Evolutionary conservation across 306 rosid genomes (phyloP), one percentile per base, ranked within the genome.

Genomic region (Acmispon strigosus): DNA sequence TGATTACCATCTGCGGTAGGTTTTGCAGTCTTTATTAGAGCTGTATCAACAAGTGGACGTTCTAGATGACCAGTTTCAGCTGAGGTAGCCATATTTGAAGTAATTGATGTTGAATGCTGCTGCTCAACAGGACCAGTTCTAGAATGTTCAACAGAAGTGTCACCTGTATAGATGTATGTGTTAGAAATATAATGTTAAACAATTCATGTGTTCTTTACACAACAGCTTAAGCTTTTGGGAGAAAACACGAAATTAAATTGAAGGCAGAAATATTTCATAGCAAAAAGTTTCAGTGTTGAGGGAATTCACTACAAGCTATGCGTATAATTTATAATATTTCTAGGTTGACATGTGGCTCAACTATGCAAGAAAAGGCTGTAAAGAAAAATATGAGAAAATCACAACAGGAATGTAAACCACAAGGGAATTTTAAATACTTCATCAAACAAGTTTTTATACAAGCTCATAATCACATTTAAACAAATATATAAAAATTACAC

Each of bases 141-240:
- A 67, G 76, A 55, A 53, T 45, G 61, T 72, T 76, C 73, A 7
- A 6, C 13, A 49, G 62, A 49, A 66, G 71, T 13, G 16, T 63
- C 24, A 36, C 74, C 79, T 67, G 19, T 29, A 13, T 18, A 64
- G 66, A 60, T 41, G 54, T 18, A 66, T n/a, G n/a, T n/a, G n/a
- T n/a, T n/a, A n/a, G n/a, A n/a, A n/a, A n/a, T n/a, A n/a, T n/a
- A n/a, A n/a, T n/a, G n/a, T n/a, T n/a, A n/a, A n/a, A n/a, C n/a
- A n/a, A n/a, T n/a, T n/a, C n/a, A n/a, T n/a, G n/a, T n/a, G n/a
- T n/a, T n/a, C n/a, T n/a, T n/a, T n/a, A n/a, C n/a, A n/a, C n/a
- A n/a, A n/a, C n/a, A n/a, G n/a, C n/a, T n/a, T n/a, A n/a, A n/a
- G n/a, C n/a, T n/a, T n/a, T n/a, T n/a, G 24, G 62, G 41, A 67